A percentile compares a stretch with the other conserved stretches of the same genome.
phyloP scores from a whole-genome alignment of 2,329 filamentous ascomycete species.

The Colletotrichum tamarilloi region DNA sequence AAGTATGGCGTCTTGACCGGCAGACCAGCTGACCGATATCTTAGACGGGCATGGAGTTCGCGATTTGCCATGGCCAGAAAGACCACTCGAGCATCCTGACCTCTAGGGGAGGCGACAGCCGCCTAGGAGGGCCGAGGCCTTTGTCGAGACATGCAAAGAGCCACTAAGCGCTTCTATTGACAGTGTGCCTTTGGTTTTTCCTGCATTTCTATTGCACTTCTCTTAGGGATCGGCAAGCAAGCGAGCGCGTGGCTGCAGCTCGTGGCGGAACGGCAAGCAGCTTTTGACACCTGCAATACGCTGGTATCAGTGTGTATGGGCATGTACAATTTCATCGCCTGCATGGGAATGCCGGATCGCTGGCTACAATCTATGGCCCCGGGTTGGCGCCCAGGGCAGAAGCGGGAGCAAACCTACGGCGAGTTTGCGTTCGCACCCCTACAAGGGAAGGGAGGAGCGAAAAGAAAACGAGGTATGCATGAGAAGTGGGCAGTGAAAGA shows the following conservation, averaged over 20 bases:
- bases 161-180: background rate
- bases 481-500: conserved; percentile 9
- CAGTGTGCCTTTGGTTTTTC: background rate
- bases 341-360: conserved; percentile 29
- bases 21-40: conserved; percentile 9
- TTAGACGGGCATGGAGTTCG: background rate
- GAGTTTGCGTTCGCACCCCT: background rate
- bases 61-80: background rate
- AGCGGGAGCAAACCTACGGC: background rate
- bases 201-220: background rate
- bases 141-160: background rate
- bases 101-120: background rate
- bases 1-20: conserved; percentile 21
- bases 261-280: conserved; percentile 3
- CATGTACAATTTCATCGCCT: conserved; percentile 14
- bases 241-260: conserved; percentile 9
- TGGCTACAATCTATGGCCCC: background rate
- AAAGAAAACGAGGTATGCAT: background rate
- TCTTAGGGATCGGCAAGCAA: background rate
- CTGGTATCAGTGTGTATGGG: conserved; percentile 2
- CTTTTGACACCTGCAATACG: conserved; percentile 16
- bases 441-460: conserved; percentile 7
- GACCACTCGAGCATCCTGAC: background rate
- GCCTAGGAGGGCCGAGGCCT: background rate
- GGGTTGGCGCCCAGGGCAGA: background rate